Evolutionary conservation across 768 basidiomycete genomes (phyloP).

Genomic region (Macrolepiota albuminosa): DNA sequence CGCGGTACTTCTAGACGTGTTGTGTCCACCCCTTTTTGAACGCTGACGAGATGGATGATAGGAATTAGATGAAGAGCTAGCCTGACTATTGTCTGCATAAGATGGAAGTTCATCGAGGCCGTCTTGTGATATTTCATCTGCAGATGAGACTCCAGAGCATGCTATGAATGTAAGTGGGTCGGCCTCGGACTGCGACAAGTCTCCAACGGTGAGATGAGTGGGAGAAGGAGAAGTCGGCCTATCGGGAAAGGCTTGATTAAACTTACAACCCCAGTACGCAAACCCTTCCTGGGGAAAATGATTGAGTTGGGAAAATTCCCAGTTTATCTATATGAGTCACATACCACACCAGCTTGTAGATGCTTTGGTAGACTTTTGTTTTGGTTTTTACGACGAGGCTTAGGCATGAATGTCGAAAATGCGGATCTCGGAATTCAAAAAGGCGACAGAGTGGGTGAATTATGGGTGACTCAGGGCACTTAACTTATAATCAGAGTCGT

Average conservation of each 20-base stretch:
- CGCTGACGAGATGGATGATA: neutral
- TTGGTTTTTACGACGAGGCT: neutral
- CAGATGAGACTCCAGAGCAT: neutral
- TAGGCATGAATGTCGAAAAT: conserved; percentile 1
- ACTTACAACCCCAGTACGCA: conserved; percentile 4
- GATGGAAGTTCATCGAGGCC: neutral
- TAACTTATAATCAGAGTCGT: conserved; percentile 6
- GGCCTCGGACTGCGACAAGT: neutral
- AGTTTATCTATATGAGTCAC: neutral
- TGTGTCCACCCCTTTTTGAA: neutral
- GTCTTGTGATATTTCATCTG: neutral
- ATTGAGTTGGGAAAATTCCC: neutral
- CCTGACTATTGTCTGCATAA: neutral
- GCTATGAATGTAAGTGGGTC: neutral
- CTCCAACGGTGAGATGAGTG: neutral
- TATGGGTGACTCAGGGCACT: neutral
- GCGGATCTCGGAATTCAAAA: neutral
- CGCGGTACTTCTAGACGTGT: neutral
- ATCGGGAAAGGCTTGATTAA: neutral
- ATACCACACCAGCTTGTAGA: neutral
- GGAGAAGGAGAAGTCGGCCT: neutral
- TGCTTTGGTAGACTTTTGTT: conserved; percentile 2
- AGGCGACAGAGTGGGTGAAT: neutral
- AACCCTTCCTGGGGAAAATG: neutral
- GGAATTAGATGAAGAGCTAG: neutral